Percentiles rank a stretch among this genome's conserved stretches.
Evolutionary conservation across 441 rosid genomes (phyloP).

Genomic region (Erodium moschatum): DNA sequence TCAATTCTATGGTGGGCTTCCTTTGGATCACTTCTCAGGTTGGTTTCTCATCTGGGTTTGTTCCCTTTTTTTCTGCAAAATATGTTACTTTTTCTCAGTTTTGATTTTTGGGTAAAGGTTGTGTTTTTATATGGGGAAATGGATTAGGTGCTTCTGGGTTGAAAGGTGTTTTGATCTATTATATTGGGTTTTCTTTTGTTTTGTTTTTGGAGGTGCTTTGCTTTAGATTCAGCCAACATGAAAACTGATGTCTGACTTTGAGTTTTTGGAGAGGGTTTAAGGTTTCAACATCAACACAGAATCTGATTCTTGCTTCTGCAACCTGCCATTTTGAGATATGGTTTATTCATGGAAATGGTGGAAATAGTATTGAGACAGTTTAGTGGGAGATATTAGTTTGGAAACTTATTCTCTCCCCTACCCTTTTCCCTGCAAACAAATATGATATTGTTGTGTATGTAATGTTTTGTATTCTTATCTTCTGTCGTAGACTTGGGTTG

Average conservation of each 20-base stretch:
- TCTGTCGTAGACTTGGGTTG: neutral
- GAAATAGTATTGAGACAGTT: too few species aligned
- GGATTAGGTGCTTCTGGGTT: too few species aligned
- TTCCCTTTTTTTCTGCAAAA: neutral
- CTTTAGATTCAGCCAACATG: neutral
- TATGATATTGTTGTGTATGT: neutral
- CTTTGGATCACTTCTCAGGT: neutral
- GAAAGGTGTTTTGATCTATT: too few species aligned
- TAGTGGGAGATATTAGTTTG: too few species aligned
- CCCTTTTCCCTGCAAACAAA: neutral
- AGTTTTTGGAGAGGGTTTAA: neutral
- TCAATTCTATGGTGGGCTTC: neutral
- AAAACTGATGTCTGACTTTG: neutral
- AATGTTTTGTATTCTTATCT: neutral
- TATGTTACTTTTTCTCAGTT: neutral
- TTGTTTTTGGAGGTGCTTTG: neutral
- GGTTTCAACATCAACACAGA: constrained; percentile 14
- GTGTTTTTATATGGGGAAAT: neutral
- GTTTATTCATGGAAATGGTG: too few species aligned
- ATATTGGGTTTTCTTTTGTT: neutral
- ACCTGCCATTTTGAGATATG: neutral
- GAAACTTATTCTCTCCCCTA: too few species aligned
- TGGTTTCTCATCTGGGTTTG: constrained; percentile 1
- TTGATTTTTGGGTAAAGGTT: neutral
- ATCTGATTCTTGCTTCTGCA: constrained; percentile 24